phyloP scores from a whole-genome alignment of 305 asterid genomes.

The Plantago rigida region DNA sequence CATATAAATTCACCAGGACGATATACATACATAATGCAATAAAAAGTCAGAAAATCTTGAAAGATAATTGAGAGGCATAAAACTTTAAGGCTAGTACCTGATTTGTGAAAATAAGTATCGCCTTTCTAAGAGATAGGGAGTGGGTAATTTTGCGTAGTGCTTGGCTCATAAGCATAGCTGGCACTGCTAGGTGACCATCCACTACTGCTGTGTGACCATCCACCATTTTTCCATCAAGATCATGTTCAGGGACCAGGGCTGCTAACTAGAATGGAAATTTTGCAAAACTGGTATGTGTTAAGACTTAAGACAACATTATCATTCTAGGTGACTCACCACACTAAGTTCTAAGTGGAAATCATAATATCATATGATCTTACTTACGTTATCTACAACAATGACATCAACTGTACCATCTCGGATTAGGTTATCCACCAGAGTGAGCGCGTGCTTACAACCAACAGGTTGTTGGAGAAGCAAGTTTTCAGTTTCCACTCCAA shows the following conservation, averaged over 20 bases:
- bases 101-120: slow-evolving; percentile 77
- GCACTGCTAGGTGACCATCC: slow-evolving; percentile 98
- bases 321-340: slow-evolving; percentile 17
- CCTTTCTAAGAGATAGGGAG: slow-evolving; percentile 79
- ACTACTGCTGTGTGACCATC: slow-evolving; percentile 99
- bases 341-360: slow-evolving; percentile 1
- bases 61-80: not conserved
- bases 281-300: slow-evolving; percentile 3
- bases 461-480: slow-evolving; percentile 94
- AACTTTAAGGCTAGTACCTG: slow-evolving; percentile 38
- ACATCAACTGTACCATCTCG: slow-evolving; percentile 98
- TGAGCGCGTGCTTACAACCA: slow-evolving; percentile 95
- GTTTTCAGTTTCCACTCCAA: slow-evolving; percentile 73
- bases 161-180: slow-evolving; percentile 97
- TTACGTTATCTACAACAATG: slow-evolving; percentile 94
- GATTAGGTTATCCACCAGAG: slow-evolving; percentile 86
- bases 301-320: slow-evolving; percentile 16
- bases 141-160: slow-evolving; percentile 95
- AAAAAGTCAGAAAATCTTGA: not conserved
- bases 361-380: slow-evolving; percentile 25
- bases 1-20: not conserved
- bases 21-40: not conserved
- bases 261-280: slow-evolving; percentile 59
- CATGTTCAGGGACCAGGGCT: slow-evolving; percentile 83
- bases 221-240: slow-evolving; percentile 99